A percentile compares a stretch with the other conserved stretches of the same genome.
These are phyloP conservation scores for Kalmanozyma brasiliensis DNA, from an alignment of 1,284 basidiomycete species.

Conservation along the genomic window DNA sequence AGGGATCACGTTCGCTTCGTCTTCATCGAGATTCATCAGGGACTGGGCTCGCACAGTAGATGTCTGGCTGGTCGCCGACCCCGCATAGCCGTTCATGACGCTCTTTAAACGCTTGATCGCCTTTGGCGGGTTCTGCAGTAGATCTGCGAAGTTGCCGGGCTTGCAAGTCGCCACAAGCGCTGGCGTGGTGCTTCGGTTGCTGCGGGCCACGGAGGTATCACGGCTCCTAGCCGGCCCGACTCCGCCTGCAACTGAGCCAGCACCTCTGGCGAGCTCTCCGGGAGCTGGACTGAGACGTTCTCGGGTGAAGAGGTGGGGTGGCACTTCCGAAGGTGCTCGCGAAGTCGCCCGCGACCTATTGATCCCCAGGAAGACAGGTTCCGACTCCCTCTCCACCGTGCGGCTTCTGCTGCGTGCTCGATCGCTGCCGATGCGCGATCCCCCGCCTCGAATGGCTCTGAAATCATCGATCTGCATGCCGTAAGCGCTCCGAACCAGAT, in stretches of 20 bases:
- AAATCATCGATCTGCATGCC: not conserved
- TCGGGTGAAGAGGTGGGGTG: not conserved
- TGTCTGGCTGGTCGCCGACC: too few species aligned
- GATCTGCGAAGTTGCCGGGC: constrained; percentile 10
- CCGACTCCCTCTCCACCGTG: not conserved
- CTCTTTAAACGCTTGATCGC: too few species aligned
- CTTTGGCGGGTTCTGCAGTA: not conserved
- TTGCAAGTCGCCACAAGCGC: too few species aligned
- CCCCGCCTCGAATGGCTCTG: constrained; percentile 1
- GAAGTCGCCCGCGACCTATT: not conserved
- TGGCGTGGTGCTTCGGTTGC: not conserved
- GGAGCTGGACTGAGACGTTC: constrained; percentile 5
- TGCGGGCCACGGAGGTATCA: not conserved
- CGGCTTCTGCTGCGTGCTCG: constrained; percentile 12
- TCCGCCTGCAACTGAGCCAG: not conserved
- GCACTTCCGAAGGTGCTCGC: constrained; percentile 1
- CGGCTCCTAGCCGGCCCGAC: not conserved
- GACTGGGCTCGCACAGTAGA: too few species aligned
- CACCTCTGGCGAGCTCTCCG: not conserved
- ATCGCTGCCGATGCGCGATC: constrained; percentile 3
- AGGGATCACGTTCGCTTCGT: too few species aligned
- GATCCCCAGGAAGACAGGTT: too few species aligned
- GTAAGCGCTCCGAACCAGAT: constrained; percentile 7
- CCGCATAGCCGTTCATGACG: too few species aligned
- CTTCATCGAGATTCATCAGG: too few species aligned